Percentiles rank a stretch among this genome's conserved stretches.
Conservation (phyloP, 2,329 filamentous ascomycete species). For the Mariannaea elegans region DNA sequence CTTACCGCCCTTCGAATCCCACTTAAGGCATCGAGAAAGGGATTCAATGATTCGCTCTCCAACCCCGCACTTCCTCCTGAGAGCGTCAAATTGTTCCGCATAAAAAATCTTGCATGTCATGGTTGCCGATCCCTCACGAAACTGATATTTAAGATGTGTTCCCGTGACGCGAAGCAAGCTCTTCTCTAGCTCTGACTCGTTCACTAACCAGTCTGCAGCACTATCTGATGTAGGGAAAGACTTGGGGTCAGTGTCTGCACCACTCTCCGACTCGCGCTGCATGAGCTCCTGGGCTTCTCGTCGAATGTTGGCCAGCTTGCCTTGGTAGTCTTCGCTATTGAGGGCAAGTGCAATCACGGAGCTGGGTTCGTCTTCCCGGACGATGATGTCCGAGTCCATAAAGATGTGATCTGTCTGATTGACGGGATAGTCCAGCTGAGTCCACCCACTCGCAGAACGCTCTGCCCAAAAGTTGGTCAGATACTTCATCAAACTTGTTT, state of each 20-base stretch:
- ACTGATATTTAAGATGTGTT: constrained; percentile 95
- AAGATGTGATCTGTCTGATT: constrained; percentile 92
- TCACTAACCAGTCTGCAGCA: constrained; percentile 50
- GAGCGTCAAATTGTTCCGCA: constrained; percentile 95
- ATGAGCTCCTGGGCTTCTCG: constrained; percentile 55
- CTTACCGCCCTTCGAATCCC: constrained; percentile 98
- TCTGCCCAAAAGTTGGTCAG: constrained; percentile 99
- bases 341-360: constrained; percentile 94
- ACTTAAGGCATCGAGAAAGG: constrained; percentile 92
- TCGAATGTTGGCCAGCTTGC: constrained; percentile 77
- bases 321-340: constrained; percentile 85
- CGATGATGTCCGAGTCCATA: constrained; percentile 95
- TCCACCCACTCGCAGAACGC: constrained; percentile 94
- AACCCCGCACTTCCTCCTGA: constrained; percentile 91
- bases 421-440: constrained; percentile 89
- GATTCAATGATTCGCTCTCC: constrained; percentile 95
- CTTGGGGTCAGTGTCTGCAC: constrained; percentile 41
- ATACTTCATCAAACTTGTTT: constrained; percentile 93
- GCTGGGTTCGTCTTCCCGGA: constrained; percentile 96
- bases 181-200: constrained; percentile 82
- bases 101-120: constrained; percentile 99
- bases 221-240: constrained; percentile 47
- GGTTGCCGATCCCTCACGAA: constrained; percentile 89
- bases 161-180: constrained; percentile 86
- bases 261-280: constrained; percentile 48